A percentile compares a stretch with the other conserved stretches of the same genome.
phyloP scores from a whole-genome alignment of 2,329 filamentous ascomycete species.

The Chalaropsis thielavioides region DNA sequence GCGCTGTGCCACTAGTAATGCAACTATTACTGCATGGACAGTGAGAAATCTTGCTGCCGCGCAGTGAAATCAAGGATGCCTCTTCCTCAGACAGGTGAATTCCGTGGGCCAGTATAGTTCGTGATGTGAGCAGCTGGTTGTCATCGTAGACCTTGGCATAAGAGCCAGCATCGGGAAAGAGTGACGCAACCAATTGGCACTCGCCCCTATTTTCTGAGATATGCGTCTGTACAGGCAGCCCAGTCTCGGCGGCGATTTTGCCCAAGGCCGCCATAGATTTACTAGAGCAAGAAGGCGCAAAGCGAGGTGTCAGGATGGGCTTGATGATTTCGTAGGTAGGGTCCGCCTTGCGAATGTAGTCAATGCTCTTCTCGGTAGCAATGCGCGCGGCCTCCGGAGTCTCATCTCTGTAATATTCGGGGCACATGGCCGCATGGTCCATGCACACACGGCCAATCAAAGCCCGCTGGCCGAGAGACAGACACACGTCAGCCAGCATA shows the following conservation, averaged over 20 bases:
- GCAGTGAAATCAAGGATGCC: slow-evolving; percentile 43
- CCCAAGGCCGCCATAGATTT: slow-evolving; percentile 51
- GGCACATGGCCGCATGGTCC: slow-evolving; percentile 54
- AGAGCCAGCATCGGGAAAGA: slow-evolving; percentile 49
- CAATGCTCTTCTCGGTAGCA: slow-evolving; percentile 45
- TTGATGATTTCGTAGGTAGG: slow-evolving; percentile 48
- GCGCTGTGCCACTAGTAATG: slow-evolving; percentile 64
- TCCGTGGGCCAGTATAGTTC: slow-evolving; percentile 74
- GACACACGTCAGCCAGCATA: slow-evolving; percentile 70
- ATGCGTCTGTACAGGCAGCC: slow-evolving; percentile 71
- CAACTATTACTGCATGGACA: slow-evolving; percentile 79
- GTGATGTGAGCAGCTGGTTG: slow-evolving; percentile 50
- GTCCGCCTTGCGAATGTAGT: slow-evolving; percentile 54
- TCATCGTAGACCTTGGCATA: slow-evolving; percentile 74
- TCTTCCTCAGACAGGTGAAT: slow-evolving; percentile 61
- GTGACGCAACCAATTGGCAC: slow-evolving; percentile 49
- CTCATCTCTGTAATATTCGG: slow-evolving; percentile 66
- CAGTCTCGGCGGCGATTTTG: slow-evolving; percentile 44
- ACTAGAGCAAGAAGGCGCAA: slow-evolving; percentile 46
- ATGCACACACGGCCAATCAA: slow-evolving; percentile 93
- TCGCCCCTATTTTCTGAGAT: slow-evolving; percentile 72
- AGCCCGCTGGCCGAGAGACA: slow-evolving; percentile 68
- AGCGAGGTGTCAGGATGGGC: slow-evolving; percentile 66
- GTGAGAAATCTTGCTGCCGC: slow-evolving; percentile 58
- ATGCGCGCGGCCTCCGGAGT: slow-evolving; percentile 42